Evolutionary conservation across 805 yeast genomes (phyloP), one percentile per base, ranked within the genome.

Genomic region (Kodamaea restingae): DNA sequence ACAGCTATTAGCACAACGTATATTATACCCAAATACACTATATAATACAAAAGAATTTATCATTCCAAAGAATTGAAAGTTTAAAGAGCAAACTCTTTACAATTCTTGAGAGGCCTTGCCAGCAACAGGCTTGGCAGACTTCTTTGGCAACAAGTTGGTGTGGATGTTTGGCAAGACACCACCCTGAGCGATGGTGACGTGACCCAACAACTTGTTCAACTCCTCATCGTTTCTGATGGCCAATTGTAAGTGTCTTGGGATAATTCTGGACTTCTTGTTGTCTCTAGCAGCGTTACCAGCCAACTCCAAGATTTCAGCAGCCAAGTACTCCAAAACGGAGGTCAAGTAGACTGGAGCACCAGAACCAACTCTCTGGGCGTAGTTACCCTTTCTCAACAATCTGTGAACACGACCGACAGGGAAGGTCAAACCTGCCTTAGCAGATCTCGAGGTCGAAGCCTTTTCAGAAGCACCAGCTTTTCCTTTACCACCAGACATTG

Each of bases 341-440:
- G 98, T 90, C 65, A 91, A 78, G 75, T 90, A 91, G 50, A 91
- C 91, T 74, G 98, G 97, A 60, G 98, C 97, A 81, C 96, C 96
- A 54, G 97, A 88, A 80, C 98, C 97, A 58, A 91, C 84, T 77
- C 98, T 84, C 76, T 90, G 95, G 63, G 97, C 95, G 76, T 91
- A 87, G 83, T 90, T 87, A 68, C 96, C 96, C 75, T 84, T 88
- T 81, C 95, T 87, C 63, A 91, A 75, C 58, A 90, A 79, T 76
- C 97, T 83, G 79, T 91, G 96, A 56, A 91, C 93, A 82, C 98
- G 90, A 71, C 98, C 98, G 55, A 91, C 98, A 76, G 98, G 98
- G 95, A 91, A 91, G 60, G 95, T 87, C 65, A 91, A 81, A 71
- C 97, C 98, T 65, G 98, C 97, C 79, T 88, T 91, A 50, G 96